Evolutionary conservation across 345 rosid genomes (phyloP).

Genomic region (Eucalyptus curtisii): DNA sequence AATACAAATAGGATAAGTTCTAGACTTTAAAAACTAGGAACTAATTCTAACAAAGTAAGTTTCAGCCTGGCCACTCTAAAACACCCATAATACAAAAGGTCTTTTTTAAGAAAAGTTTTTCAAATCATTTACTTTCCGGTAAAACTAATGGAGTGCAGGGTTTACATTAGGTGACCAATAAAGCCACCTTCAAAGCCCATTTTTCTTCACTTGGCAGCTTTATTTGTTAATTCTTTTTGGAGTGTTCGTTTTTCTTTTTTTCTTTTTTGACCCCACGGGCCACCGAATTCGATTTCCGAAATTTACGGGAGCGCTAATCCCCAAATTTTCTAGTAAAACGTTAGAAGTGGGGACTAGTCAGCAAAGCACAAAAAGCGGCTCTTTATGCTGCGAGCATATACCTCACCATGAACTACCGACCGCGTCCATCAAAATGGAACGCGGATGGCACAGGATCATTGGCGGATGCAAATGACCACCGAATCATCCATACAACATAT

Average conservation of each 20-base stretch:
- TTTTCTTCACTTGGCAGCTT: background rate
- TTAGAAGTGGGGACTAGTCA: background rate
- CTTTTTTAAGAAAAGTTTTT: too few species aligned
- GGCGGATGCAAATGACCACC: background rate
- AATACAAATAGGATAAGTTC: too few species aligned
- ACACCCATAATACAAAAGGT: background rate
- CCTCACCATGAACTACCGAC: background rate
- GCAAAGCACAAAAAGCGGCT: background rate
- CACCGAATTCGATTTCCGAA: background rate
- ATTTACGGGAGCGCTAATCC: background rate
- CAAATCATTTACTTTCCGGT: background rate
- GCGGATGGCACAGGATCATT: background rate
- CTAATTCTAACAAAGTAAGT: too few species aligned
- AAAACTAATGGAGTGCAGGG: background rate
- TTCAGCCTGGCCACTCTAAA: too few species aligned
- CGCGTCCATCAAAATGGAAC: background rate
- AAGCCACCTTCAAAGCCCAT: background rate
- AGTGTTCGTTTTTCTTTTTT: background rate
- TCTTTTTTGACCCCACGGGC: background rate
- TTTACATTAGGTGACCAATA: background rate
- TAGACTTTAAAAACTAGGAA: background rate
- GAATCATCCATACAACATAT: background rate
- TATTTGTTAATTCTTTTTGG: background rate
- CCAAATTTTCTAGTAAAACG: background rate
- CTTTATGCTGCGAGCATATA: background rate